These are phyloP conservation scores for Heracleum sosnowskyi DNA, from an alignment of 129 eudicot species.

Conservation along the genomic window DNA sequence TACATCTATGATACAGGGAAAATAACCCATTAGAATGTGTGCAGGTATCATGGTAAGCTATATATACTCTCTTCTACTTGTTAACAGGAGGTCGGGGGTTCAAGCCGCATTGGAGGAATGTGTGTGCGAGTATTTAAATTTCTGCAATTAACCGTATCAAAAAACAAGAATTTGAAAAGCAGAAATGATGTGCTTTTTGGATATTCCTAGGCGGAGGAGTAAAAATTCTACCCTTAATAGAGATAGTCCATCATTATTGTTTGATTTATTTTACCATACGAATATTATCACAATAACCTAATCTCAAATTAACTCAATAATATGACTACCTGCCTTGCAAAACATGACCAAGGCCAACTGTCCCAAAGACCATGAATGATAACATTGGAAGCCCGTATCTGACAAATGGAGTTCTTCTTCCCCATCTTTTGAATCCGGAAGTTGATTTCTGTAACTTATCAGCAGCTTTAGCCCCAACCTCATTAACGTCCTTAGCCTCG, in stretches of 20 bases:
- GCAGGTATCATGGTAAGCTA: too few relatives aligned
- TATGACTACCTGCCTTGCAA: slow-evolving; percentile 71
- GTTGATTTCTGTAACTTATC: slow-evolving; percentile 32
- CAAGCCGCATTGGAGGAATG: background rate
- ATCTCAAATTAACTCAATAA: background rate
- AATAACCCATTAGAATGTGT: background rate
- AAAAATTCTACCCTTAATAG: background rate
- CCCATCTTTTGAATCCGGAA: slow-evolving; percentile 68
- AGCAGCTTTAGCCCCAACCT: slow-evolving; percentile 9
- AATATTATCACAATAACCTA: background rate
- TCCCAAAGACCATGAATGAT: slow-evolving; percentile 80
- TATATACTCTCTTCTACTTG: background rate
- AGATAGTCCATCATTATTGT: background rate
- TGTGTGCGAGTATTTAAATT: background rate
- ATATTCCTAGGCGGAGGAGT: background rate
- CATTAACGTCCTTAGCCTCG: slow-evolving; percentile 24
- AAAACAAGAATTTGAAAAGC: background rate
- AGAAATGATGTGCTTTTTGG: too few relatives aligned
- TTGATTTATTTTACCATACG: background rate
- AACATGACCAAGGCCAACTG: slow-evolving; percentile 87
- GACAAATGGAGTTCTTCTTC: slow-evolving; percentile 74
- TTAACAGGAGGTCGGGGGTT: background rate
- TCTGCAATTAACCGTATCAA: too few relatives aligned
- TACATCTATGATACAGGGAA: background rate
- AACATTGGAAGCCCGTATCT: slow-evolving; percentile 97